These are phyloP conservation scores for Xylaria hypoxylon DNA, from an alignment of 2,329 filamentous ascomycete genomes.

Conservation along the genomic window DNA sequence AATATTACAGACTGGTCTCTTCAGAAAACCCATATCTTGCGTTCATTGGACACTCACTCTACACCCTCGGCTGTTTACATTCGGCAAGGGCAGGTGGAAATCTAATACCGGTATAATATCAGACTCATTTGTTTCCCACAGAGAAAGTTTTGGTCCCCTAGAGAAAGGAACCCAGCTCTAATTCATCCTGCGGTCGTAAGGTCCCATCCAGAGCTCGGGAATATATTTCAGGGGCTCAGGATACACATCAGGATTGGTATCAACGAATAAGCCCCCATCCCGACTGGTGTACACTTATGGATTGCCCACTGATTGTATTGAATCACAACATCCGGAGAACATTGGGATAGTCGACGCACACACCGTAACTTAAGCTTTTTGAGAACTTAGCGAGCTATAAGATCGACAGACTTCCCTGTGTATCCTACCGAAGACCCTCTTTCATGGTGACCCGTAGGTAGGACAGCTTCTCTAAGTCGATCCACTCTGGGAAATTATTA, in stretches of 20 bases:
- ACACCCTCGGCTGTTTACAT: background rate
- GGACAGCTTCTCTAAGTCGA: background rate
- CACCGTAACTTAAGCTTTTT: background rate
- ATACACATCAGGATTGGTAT: background rate
- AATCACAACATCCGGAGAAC: background rate
- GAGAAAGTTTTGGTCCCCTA: background rate
- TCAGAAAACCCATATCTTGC: background rate
- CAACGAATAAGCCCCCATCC: background rate
- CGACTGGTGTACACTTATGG: background rate
- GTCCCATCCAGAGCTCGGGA: background rate
- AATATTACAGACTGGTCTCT: background rate
- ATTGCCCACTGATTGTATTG: conserved; percentile 13
- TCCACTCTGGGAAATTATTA: background rate
- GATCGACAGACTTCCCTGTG: background rate
- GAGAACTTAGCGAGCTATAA: background rate
- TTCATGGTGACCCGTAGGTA: background rate
- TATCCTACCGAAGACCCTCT: background rate
- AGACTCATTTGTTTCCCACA: background rate
- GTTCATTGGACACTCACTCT: background rate
- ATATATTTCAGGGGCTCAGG: background rate
- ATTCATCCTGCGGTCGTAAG: background rate
- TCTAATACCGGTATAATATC: background rate
- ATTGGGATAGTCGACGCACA: background rate
- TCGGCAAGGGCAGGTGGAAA: background rate
- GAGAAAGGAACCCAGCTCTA: background rate